Conservation (phyloP, 202 grass and related monocot genomes). For the Musa balbisiana region DNA sequence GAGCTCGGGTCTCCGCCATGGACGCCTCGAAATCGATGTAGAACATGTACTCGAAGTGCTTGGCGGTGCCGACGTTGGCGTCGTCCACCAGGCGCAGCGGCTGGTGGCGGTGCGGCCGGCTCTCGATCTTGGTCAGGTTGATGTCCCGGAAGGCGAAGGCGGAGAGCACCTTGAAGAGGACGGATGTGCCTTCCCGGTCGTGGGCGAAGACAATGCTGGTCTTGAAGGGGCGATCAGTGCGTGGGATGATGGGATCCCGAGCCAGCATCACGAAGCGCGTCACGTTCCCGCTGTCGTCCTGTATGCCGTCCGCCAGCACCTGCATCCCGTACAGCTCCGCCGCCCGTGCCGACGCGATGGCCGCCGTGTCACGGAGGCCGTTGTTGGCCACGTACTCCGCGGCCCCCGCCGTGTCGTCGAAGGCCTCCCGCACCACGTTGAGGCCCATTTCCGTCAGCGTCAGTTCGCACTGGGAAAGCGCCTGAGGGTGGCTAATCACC, state of each 20-base stretch:
- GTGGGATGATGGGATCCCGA: conserved; percentile 31
- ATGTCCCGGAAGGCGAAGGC: conserved; percentile 84
- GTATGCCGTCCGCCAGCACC: conserved; percentile 56
- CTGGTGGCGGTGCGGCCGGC: conserved; percentile 72
- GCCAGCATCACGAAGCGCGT: conserved; percentile 64
- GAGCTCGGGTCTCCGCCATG: conserved; percentile 68
- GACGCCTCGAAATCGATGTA: conserved; percentile 88
- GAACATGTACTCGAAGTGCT: conserved; percentile 99
- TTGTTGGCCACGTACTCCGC: not conserved
- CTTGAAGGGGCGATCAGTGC: conserved; percentile 73
- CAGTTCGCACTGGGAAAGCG: not conserved
- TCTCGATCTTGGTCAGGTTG: conserved; percentile 87
- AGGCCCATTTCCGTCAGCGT: not conserved
- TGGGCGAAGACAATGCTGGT: conserved; percentile 86
- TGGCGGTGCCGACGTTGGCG: conserved; percentile 76
- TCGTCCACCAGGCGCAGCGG: conserved; percentile 75
- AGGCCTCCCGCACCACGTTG: conserved; percentile 1
- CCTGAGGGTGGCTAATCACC: conserved; percentile 4
- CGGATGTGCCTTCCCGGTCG: conserved; percentile 52
- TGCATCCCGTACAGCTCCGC: conserved; percentile 4
- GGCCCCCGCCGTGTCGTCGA: conserved; percentile 1
- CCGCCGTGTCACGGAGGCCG: not conserved
- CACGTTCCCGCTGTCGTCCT: conserved; percentile 70
- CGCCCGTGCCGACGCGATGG: conserved; percentile 1
- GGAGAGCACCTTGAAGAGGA: conserved; percentile 85